Evolutionary conservation across 2,329 filamentous ascomycete species (phyloP).

Genomic region (Penicillium oxalicum): DNA sequence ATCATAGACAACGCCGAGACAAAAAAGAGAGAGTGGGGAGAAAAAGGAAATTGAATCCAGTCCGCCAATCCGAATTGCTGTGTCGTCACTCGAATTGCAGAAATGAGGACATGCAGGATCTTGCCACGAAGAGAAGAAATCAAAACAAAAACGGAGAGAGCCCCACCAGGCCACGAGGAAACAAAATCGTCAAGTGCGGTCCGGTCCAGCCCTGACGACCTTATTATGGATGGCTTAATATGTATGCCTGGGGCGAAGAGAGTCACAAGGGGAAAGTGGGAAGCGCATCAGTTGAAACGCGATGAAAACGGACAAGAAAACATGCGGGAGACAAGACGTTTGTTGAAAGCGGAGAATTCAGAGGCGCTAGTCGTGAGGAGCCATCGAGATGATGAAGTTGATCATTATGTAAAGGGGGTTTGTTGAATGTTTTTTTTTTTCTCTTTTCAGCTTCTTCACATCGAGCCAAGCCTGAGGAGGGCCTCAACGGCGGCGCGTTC

Average conservation of each 20-base stretch:
- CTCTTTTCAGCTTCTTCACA: constrained; percentile 27
- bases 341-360: too few relatives aligned
- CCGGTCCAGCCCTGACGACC: constrained; percentile 24
- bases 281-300: neutral
- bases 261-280: neutral
- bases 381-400: too few relatives aligned
- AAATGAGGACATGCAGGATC: too few relatives aligned
- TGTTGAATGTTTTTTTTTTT: constrained; percentile 15
- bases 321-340: neutral
- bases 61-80: too few relatives aligned
- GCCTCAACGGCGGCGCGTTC: constrained; percentile 47
- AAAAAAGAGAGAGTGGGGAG: constrained; percentile 8
- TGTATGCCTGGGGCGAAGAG: constrained; percentile 8
- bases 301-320: constrained; percentile 3
- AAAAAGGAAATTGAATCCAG: neutral
- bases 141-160: neutral
- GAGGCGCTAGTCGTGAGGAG: too few relatives aligned
- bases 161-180: constrained; percentile 6
- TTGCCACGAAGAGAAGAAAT: neutral
- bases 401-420: constrained; percentile 3
- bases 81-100: too few relatives aligned
- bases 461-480: constrained; percentile 44
- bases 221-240: constrained; percentile 11
- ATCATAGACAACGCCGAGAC: constrained; percentile 2
- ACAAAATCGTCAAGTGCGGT: constrained; percentile 16